phyloP scores from a whole-genome alignment of 352 stramenopile species.

The Pythium phragmitis region DNA sequence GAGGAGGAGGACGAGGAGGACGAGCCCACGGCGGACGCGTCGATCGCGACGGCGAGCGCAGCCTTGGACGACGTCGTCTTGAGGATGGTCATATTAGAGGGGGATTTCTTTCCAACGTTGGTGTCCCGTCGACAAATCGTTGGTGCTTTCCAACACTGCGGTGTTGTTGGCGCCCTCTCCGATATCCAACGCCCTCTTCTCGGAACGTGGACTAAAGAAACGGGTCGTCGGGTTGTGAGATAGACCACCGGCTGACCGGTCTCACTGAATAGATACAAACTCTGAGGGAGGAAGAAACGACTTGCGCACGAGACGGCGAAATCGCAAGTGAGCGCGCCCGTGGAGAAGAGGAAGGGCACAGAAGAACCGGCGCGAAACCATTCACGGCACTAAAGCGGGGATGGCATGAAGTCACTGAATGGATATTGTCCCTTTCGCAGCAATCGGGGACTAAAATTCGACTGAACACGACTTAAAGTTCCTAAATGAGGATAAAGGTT shows the following conservation, averaged over 20 bases:
- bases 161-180: neutral
- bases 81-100: constrained; percentile 19
- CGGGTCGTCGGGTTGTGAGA: neutral
- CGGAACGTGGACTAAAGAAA: neutral
- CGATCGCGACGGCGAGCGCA: neutral
- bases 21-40: neutral
- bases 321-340: constrained; percentile 17
- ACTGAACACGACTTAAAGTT: too few species aligned
- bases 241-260: neutral
- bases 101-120: neutral
- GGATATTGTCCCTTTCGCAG: too few species aligned
- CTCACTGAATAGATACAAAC: neutral
- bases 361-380: constrained; percentile 18
- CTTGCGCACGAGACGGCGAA: constrained; percentile 19
- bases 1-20: neutral
- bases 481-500: too few species aligned
- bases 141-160: neutral
- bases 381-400: too few species aligned
- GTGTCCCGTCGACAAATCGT: constrained; percentile 1
- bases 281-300: neutral
- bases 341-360: neutral
- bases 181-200: neutral
- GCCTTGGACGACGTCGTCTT: constrained; percentile 18
- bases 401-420: too few species aligned
- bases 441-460: too few species aligned